Percentiles rank a stretch among this genome's conserved stretches.
phyloP scores from a whole-genome alignment of 495 filamentous ascomycete genomes.

The Penicillium verhagenii region DNA sequence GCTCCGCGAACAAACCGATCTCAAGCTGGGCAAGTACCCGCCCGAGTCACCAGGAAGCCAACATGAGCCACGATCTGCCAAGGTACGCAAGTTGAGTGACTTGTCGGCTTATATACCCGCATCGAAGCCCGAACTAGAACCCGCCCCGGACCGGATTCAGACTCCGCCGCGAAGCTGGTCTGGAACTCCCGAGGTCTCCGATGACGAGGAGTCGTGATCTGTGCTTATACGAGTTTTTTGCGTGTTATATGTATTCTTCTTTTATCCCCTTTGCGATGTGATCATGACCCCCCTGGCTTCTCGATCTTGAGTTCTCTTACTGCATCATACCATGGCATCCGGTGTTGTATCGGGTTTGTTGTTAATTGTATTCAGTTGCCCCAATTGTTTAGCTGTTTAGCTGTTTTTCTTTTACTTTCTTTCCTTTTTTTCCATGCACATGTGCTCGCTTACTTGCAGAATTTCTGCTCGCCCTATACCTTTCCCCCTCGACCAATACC shows the following conservation, averaged over 20 bases:
- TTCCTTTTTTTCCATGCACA: conserved; percentile 11
- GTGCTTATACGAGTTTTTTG: background rate
- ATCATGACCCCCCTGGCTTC: conserved; percentile 15
- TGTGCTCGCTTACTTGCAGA: background rate
- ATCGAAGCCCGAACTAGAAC: conserved; percentile 42
- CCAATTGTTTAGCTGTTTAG: conserved; percentile 1
- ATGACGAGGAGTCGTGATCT: conserved; percentile 29
- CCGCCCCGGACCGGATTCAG: conserved; percentile 22
- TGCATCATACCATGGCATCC: conserved; percentile 32
- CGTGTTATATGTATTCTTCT: conserved; percentile 10
- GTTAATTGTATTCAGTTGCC: background rate
- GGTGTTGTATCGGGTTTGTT: conserved; percentile 23
- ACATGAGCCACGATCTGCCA: conserved; percentile 37
- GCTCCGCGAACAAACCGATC: conserved; percentile 65
- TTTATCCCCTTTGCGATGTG: conserved; percentile 14
- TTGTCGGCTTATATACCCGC: conserved; percentile 33
- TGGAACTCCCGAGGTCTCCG: conserved; percentile 32
- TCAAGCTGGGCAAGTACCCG: conserved; percentile 44
- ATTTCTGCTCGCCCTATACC: conserved; percentile 1
- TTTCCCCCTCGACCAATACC: conserved; percentile 17
- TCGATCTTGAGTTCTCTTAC: conserved; percentile 17
- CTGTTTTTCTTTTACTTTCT: conserved; percentile 6
- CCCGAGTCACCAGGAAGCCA: conserved; percentile 20
- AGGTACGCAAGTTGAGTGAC: conserved; percentile 40
- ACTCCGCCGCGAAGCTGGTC: conserved; percentile 32